Base-by-base conservation (phyloP, 2,329 filamentous ascomycete genomes). In the Cladosporium velox region DNA sequence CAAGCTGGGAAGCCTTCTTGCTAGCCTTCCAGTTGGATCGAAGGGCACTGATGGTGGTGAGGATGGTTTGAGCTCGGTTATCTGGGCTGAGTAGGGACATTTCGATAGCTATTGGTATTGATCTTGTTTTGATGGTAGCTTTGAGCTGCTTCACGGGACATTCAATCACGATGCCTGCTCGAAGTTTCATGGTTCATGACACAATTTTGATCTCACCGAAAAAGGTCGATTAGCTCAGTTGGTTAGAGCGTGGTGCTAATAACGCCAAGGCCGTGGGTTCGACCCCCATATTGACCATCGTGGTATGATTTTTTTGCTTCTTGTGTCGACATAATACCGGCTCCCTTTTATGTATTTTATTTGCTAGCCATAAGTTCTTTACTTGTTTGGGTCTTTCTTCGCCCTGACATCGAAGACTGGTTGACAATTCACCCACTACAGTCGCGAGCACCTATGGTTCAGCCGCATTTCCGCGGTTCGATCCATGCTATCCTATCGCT, bases 41-140 rank as follows among this genome's bases (percentile, higher is more conserved):
- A 61, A 55, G 21, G 66, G 66, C 2, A 58, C 59, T 34, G 52
- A 65, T 24, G 66, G 65, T 44, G 54, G 34, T 2, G 66, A 67
- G 59, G 64, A 67, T 55, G 66, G 66, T 6, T 49, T 67, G 41
- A 64, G 59, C 26, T 38, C 63, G 32, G 66, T 67, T 24, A 55
- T 67, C n/a, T 67, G 66, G 66, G 64, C 64, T 18, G 64, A 67
- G 47, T 67, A 66, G 65, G 55, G 1, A 34, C 7, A n/a, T 34
- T 34, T n/a, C 8, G 4, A n/a, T 55, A 34, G 52, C n/a, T n/a
- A 5, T 34, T 34, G 15, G n/a, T 30, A 55, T 34, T 18, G n/a
- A 34, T 24, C 11, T n/a, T 18, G 18, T 21, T 44, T 44, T 15
- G 5, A 21, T 41, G 15, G 35, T 15, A 21, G n/a, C 41, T 21